phyloP scores from a whole-genome alignment of 192 early-diverging fungal species.

The Coemansia sp. region DNA sequence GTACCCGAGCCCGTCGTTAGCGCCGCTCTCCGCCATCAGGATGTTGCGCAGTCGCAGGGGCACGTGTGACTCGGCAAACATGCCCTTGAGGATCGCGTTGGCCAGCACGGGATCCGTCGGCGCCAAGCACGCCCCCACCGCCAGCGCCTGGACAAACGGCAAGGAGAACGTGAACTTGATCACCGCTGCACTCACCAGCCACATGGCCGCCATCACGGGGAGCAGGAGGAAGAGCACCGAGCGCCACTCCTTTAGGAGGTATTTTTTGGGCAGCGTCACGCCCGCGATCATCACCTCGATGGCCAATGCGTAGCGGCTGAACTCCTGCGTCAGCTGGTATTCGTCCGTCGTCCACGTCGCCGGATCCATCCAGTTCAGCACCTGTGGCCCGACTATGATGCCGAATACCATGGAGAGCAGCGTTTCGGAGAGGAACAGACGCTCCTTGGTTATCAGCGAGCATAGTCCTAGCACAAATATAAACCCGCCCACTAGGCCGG shows the following conservation, averaged over 20 bases:
- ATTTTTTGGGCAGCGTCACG: conserved; percentile 77
- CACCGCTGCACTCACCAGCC: conserved; percentile 66
- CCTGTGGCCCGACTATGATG: conserved; percentile 80
- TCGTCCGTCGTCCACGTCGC: conserved; percentile 55
- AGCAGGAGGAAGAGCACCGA: conserved; percentile 70
- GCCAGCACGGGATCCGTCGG: conserved; percentile 95
- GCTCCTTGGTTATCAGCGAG: conserved; percentile 68
- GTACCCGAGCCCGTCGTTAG: conserved; percentile 85
- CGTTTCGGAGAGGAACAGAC: conserved; percentile 71
- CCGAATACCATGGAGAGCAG: conserved; percentile 84
- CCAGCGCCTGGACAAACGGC: conserved; percentile 66
- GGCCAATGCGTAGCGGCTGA: conserved; percentile 77
- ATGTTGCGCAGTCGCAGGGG: conserved; percentile 72
- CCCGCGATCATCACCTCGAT: conserved; percentile 87
- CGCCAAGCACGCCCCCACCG: conserved; percentile 80
- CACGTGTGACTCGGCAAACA: conserved; percentile 90
- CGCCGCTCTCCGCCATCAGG: conserved; percentile 78
- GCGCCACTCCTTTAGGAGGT: conserved; percentile 64
- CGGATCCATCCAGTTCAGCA: conserved; percentile 71
- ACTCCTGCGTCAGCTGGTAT: conserved; percentile 63
- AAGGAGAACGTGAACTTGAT: conserved; percentile 60
- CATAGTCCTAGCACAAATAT: conserved; percentile 66
- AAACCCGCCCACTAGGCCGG: conserved; percentile 68
- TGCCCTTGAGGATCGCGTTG: conserved; percentile 91
- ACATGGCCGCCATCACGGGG: conserved; percentile 83